phyloP scores from a whole-genome alignment of 176 grass and related monocot genomes.

The Juncus inflexus region DNA sequence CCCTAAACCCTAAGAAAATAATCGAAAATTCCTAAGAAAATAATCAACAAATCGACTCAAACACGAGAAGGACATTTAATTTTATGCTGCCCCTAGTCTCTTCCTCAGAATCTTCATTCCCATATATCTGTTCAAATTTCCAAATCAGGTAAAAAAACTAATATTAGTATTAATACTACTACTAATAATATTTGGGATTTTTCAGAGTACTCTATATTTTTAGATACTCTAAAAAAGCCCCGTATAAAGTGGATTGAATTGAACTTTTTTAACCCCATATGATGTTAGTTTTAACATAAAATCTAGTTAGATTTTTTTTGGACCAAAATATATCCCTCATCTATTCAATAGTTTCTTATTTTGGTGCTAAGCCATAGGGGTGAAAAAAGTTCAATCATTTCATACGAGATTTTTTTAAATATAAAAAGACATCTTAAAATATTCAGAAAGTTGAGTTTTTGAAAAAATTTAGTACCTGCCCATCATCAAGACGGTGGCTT shows the following conservation, averaged over 20 bases:
- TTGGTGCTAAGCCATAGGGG: neutral
- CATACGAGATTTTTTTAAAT: neutral
- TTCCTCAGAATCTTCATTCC: slow-evolving; percentile 75
- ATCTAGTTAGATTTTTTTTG: too few relatives aligned
- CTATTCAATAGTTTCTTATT: neutral
- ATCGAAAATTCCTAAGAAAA: too few relatives aligned
- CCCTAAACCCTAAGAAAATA: too few relatives aligned
- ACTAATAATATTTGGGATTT: too few relatives aligned
- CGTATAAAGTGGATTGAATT: neutral
- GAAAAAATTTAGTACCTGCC: slow-evolving; percentile 48
- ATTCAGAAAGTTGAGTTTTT: neutral
- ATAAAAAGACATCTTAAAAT: too few relatives aligned
- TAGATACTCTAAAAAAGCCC: too few relatives aligned
- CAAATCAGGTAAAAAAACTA: slow-evolving; percentile 24
- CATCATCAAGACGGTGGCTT: slow-evolving; percentile 93
- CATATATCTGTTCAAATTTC: slow-evolving; percentile 54
- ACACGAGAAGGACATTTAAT: too few relatives aligned
- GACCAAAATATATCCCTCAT: too few relatives aligned
- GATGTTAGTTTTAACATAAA: too few relatives aligned
- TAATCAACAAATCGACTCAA: too few relatives aligned
- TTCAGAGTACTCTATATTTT: too few relatives aligned
- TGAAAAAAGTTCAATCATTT: neutral
- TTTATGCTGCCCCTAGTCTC: slow-evolving; percentile 39
- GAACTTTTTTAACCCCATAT: too few relatives aligned
- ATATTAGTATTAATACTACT: neutral